Conservation (phyloP, 306 rosid genomes). For the Cucumis hystrix region DNA sequence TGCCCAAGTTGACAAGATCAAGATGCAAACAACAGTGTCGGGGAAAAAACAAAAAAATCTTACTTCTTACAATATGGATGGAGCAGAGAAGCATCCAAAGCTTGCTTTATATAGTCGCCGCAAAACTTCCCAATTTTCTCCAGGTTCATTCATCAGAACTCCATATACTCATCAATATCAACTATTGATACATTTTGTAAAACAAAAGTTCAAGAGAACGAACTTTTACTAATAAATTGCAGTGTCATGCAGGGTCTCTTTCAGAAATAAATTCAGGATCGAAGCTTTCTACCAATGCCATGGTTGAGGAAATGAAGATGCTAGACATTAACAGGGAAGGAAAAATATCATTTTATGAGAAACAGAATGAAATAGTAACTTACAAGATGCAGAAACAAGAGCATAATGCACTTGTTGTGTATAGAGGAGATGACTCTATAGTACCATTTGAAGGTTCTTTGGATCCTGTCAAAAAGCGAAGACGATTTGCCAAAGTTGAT, state of each 20-base stretch:
- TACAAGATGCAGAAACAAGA: conserved; percentile 26
- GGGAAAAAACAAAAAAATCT: conserved; percentile 27
- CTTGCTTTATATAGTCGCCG: conserved; percentile 19
- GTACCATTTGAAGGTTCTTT: conserved; percentile 32
- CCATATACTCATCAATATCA: not conserved
- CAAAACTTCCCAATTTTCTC: conserved; percentile 18
- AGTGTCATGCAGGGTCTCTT: conserved; percentile 27
- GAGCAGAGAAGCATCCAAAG: conserved; percentile 11
- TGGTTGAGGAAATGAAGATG: conserved; percentile 28
- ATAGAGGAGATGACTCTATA: conserved; percentile 36
- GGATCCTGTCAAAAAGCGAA: conserved; percentile 45
- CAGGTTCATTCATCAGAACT: not conserved
- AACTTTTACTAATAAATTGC: not conserved
- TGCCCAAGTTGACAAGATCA: conserved; percentile 22
- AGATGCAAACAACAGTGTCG: conserved; percentile 12
- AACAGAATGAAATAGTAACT: conserved; percentile 37
- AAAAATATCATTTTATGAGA: conserved; percentile 18
- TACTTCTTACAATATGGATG: conserved; percentile 16
- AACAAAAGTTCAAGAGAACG: not conserved
- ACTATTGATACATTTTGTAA: not conserved
- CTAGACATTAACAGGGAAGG: conserved; percentile 40
- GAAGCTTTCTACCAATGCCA: conserved; percentile 19
- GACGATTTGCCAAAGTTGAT: conserved; percentile 70
- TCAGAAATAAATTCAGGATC: conserved; percentile 8
- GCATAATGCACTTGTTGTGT: conserved; percentile 26